Percentiles rank a stretch among this genome's conserved stretches.
Evolutionary conservation across 352 stramenopile genomes (phyloP).

Genomic region (Globisporangium recalcitrans): DNA sequence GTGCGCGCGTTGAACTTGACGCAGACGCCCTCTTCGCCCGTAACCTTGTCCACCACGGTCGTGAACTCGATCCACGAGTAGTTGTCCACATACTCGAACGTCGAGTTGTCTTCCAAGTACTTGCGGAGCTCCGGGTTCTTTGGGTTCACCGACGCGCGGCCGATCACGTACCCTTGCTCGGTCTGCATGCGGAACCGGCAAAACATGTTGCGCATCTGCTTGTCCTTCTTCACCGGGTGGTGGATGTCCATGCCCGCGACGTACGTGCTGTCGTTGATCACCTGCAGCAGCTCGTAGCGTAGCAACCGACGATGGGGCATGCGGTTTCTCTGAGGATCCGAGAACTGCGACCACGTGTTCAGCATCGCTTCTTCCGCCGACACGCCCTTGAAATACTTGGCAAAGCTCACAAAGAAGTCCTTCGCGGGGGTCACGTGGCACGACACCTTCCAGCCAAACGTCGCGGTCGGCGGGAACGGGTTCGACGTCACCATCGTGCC

Average conservation of each 20-base stretch:
- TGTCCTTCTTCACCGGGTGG: conserved; percentile 41
- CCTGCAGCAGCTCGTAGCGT: conserved; percentile 41
- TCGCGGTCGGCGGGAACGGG: conserved; percentile 39
- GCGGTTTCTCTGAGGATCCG: conserved; percentile 17
- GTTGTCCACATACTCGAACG: conserved; percentile 49
- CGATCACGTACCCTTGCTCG: conserved; percentile 49
- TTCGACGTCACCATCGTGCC: conserved; percentile 8
- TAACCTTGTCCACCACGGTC: conserved; percentile 21
- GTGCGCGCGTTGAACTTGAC: conserved; percentile 62
- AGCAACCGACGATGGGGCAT: conserved; percentile 30
- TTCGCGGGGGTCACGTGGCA: conserved; percentile 32
- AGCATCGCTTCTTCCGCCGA: conserved; percentile 40
- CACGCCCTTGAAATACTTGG: conserved; percentile 39
- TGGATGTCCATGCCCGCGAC: conserved; percentile 39
- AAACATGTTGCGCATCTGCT: conserved; percentile 44
- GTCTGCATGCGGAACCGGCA: conserved; percentile 47
- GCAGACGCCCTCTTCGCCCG: conserved; percentile 33
- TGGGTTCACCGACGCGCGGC: conserved; percentile 53
- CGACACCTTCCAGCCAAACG: conserved; percentile 48
- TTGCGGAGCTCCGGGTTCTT: conserved; percentile 31
- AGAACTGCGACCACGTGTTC: conserved; percentile 29
- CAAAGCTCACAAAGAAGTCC: conserved; percentile 47
- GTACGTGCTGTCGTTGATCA: conserved; percentile 48
- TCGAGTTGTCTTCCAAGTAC: conserved; percentile 25
- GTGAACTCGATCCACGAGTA: conserved; percentile 57